Percentiles rank a stretch among this genome's conserved stretches.
Evolutionary conservation across 257 asterid species (phyloP).

Genomic region (Scutellaria barbata): DNA sequence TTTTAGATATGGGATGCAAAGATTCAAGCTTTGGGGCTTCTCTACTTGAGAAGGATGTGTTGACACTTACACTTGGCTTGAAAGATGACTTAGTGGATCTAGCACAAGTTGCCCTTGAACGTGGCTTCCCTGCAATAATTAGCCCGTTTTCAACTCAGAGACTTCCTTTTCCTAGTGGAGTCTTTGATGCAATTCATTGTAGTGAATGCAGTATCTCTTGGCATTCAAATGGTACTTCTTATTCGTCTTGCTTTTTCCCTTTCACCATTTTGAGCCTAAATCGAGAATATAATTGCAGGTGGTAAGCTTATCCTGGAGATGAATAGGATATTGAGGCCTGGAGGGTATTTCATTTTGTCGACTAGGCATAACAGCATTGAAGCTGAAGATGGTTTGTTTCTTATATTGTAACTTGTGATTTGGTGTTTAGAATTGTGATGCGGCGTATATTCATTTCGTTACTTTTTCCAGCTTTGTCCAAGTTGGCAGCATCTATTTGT

Average conservation of each 20-base stretch:
- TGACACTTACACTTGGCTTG: conserved; percentile 82
- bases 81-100: conserved; percentile 86
- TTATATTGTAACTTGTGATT: conserved; percentile 1
- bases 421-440: not conserved
- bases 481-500: conserved; percentile 74
- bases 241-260: conserved; percentile 16
- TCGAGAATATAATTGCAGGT: conserved; percentile 52
- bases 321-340: conserved; percentile 94
- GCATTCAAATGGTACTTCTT: conserved; percentile 77
- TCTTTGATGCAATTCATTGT: conserved; percentile 89
- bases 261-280: not conserved
- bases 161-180: conserved; percentile 95
- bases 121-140: conserved; percentile 88
- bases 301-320: conserved; percentile 88
- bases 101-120: conserved; percentile 88
- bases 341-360: conserved; percentile 89
- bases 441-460: conserved; percentile 4
- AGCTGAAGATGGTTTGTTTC: conserved; percentile 83
- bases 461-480: conserved; percentile 70
- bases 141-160: conserved; percentile 74
- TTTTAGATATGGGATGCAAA: conserved; percentile 85
- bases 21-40: conserved; percentile 85
- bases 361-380: conserved; percentile 74
- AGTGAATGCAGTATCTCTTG: conserved; percentile 76
- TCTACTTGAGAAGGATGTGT: conserved; percentile 73